Evolutionary conservation across 768 basidiomycete genomes (phyloP).

Genomic region (Crassisporium funariophilum): DNA sequence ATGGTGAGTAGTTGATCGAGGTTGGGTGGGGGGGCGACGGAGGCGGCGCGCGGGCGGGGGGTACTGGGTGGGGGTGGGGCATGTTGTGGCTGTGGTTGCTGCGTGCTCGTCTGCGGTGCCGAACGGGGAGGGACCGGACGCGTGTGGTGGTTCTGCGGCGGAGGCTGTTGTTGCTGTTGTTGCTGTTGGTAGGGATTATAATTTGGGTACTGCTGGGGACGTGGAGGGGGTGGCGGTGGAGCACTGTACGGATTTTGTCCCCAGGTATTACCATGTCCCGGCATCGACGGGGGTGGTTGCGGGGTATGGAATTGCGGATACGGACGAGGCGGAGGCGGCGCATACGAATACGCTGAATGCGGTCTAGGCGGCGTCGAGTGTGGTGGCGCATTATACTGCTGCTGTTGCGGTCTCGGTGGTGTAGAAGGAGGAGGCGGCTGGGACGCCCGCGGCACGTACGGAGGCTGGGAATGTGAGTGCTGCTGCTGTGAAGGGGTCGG

Average conservation of each 20-base stretch:
- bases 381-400: constrained; percentile 15
- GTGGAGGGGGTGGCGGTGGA: constrained; percentile 21
- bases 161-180: constrained; percentile 21
- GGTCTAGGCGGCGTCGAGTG: constrained; percentile 20
- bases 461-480: constrained; percentile 9
- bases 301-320: constrained; percentile 16
- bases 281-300: constrained; percentile 1
- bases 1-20: constrained; percentile 71
- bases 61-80: too few species aligned
- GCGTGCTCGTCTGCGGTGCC: constrained; percentile 19
- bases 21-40: constrained; percentile 54
- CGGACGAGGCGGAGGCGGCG: constrained; percentile 18
- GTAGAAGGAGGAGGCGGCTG: constrained; percentile 22
- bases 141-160: constrained; percentile 19
- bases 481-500: constrained; percentile 25
- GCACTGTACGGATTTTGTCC: constrained; percentile 14
- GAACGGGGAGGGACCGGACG: constrained; percentile 23
- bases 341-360: constrained; percentile 25
- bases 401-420: constrained; percentile 22
- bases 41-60: constrained; percentile 46
- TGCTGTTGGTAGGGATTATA: too few species aligned
- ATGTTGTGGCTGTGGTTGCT: constrained; percentile 25
- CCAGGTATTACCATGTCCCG: constrained; percentile 10
- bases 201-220: constrained; percentile 17
- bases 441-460: constrained; percentile 1